phyloP scores from a whole-genome alignment of 805 yeast genomes.

The Ogataea angusta region DNA sequence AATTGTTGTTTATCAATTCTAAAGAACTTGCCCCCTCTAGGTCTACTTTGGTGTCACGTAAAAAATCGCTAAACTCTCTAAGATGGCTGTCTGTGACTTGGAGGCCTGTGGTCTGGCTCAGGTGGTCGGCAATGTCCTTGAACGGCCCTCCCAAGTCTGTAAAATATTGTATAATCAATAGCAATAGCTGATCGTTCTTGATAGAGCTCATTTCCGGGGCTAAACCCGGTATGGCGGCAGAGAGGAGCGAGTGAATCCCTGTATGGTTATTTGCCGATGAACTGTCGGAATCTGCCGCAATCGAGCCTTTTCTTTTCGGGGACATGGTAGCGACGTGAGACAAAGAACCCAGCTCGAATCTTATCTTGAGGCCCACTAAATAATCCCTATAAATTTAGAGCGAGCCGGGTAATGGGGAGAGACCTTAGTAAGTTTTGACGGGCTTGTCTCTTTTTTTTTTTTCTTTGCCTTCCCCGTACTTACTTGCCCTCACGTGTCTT shows the following conservation, averaged over 20 bases:
- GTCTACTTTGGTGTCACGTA: constrained; percentile 6
- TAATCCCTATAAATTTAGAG: neutral
- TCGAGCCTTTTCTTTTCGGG: constrained; percentile 2
- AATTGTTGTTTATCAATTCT: constrained; percentile 3
- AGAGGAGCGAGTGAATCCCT: constrained; percentile 3
- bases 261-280: neutral
- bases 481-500: constrained; percentile 2
- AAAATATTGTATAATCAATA: constrained; percentile 22
- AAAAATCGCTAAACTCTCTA: constrained; percentile 1
- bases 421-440: neutral
- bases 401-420: neutral
- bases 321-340: constrained; percentile 3
- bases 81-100: constrained; percentile 12
- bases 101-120: constrained; percentile 17
- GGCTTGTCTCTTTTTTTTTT: neutral
- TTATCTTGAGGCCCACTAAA: neutral
- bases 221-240: constrained; percentile 1
- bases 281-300: neutral
- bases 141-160: constrained; percentile 17
- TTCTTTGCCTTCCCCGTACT: neutral
- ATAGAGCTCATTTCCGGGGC: constrained; percentile 5
- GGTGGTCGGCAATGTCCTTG: constrained; percentile 9
- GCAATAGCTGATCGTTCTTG: constrained; percentile 20
- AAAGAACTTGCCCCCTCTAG: constrained; percentile 6
- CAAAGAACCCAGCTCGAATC: constrained; percentile 1